Percentiles rank a stretch among this genome's conserved stretches.
These are phyloP conservation scores for Trichosporon sp. DNA, from an alignment of 1,284 basidiomycete species.

Conservation along the genomic window DNA sequence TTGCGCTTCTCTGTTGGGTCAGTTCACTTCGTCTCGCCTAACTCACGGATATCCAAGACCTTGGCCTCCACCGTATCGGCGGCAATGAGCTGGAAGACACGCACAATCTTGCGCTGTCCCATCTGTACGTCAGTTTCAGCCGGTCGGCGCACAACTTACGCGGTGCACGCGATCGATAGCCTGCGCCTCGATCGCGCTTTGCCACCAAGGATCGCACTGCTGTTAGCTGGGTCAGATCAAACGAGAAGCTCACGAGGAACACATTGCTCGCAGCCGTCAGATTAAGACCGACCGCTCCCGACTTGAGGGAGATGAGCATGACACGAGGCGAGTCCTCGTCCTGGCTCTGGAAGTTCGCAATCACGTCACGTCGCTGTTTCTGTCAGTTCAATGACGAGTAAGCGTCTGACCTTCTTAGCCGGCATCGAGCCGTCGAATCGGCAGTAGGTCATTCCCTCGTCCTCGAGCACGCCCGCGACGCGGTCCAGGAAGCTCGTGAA, in stretches of 20 bases:
- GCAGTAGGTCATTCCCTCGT: conserved; percentile 70
- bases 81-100: conserved; percentile 84
- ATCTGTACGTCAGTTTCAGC: conserved; percentile 56
- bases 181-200: conserved; percentile 84
- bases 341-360: conserved; percentile 65
- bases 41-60: conserved; percentile 80
- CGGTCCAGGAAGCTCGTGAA: conserved; percentile 80
- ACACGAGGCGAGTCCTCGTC: conserved; percentile 65
- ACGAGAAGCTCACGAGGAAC: conserved; percentile 66
- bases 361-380: conserved; percentile 67
- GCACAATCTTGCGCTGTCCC: conserved; percentile 76
- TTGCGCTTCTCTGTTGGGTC: conserved; percentile 46
- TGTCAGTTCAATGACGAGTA: background rate
- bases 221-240: conserved; percentile 39
- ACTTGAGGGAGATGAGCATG: conserved; percentile 83
- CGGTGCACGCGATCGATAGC: conserved; percentile 80
- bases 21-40: no score
- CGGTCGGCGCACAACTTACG: conserved; percentile 42
- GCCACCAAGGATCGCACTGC: conserved; percentile 66
- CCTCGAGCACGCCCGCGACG: conserved; percentile 70
- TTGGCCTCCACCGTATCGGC: conserved; percentile 84
- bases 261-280: conserved; percentile 88
- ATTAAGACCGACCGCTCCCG: conserved; percentile 76
- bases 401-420: conserved; percentile 60
- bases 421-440: conserved; percentile 83